Conservation (phyloP, 192 early-diverging fungal genomes). For the Coemansia sp. region DNA sequence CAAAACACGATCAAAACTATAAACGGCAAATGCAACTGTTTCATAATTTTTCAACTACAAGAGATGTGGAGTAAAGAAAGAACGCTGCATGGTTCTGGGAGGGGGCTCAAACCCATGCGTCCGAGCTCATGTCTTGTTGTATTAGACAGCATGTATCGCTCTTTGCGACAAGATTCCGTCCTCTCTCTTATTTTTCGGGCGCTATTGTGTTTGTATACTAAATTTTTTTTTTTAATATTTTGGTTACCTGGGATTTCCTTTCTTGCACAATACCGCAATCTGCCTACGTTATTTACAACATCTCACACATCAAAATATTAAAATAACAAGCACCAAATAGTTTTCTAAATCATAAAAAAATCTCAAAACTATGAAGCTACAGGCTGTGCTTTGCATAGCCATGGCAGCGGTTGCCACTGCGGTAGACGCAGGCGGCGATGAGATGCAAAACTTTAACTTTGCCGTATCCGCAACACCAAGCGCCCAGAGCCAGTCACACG, state of each 20-base stretch:
- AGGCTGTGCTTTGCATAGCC: conserved; percentile 16
- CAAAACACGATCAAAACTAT: no score
- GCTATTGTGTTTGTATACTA: not conserved
- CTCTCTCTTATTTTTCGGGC: no score
- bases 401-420: conserved; percentile 13
- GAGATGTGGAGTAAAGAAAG: not conserved
- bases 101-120: not conserved
- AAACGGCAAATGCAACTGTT: not conserved
- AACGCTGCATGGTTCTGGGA: no score
- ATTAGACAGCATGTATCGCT: not conserved
- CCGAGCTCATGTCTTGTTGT: no score
- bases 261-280: no score
- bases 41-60: no score
- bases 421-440: not conserved
- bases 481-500: conserved; percentile 2
- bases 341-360: not conserved
- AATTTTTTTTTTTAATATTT: no score
- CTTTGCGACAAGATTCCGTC: no score
- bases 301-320: no score
- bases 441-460: conserved; percentile 6
- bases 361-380: conserved; percentile 19
- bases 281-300: no score
- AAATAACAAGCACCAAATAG: no score
- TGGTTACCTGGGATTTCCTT: no score
- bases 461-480: conserved; percentile 5